Percentiles rank a stretch among this genome's conserved stretches.
phyloP scores from a whole-genome alignment of 2,329 filamentous ascomycete genomes.

The Alternaria gansuensis region DNA sequence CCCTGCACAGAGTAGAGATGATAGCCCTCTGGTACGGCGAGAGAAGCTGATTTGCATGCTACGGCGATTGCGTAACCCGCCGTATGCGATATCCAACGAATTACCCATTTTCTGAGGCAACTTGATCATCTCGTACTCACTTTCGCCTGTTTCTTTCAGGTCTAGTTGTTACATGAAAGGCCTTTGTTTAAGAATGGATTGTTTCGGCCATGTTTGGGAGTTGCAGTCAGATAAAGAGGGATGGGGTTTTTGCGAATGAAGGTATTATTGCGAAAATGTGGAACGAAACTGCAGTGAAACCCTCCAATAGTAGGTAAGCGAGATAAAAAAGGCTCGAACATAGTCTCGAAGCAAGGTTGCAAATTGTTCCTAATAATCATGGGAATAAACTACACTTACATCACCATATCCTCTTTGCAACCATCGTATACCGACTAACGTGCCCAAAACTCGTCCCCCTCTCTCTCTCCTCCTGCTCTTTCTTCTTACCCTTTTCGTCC shows the following conservation, averaged over 20 bases:
- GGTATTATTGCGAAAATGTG: neutral
- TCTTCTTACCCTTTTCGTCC: slow-evolving; percentile 69
- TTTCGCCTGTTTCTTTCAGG: slow-evolving; percentile 21
- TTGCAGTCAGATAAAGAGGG: neutral
- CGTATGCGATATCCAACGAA: slow-evolving; percentile 54
- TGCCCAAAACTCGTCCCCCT: slow-evolving; percentile 67
- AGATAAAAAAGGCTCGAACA: neutral
- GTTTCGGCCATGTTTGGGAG: neutral
- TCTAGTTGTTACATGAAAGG: slow-evolving; percentile 30
- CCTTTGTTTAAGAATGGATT: neutral
- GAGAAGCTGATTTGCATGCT: slow-evolving; percentile 56
- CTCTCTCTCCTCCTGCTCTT: slow-evolving; percentile 64
- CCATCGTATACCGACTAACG: slow-evolving; percentile 89
- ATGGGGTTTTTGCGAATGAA: neutral
- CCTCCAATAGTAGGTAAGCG: neutral
- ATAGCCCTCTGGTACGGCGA: slow-evolving; percentile 51
- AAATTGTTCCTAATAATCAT: neutral
- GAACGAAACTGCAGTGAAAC: neutral
- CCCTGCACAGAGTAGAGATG: slow-evolving; percentile 59
- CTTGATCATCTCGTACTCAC: slow-evolving; percentile 30
- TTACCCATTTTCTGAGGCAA: slow-evolving; percentile 54
- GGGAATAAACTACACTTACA: neutral
- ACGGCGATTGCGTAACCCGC: slow-evolving; percentile 58
- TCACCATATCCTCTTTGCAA: slow-evolving; percentile 95
- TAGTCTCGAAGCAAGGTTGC: neutral